Evolutionary conservation across 1,139 yeast species (phyloP), one percentile per base, ranked within the genome.

Genomic region (Petasospora rhodanensis): DNA sequence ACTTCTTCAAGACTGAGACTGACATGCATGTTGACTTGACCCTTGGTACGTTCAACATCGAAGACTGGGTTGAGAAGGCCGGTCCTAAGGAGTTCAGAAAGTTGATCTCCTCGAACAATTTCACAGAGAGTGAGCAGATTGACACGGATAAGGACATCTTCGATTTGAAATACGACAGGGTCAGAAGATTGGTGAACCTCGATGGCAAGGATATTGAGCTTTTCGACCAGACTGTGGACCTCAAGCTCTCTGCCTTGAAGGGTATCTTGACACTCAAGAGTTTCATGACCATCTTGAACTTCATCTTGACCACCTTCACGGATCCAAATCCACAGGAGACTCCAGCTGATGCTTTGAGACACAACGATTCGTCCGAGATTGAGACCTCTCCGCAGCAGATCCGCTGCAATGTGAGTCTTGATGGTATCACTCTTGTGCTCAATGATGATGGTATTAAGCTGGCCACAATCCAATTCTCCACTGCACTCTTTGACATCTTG

Each of bases 381-480:
- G 73, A 69, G 9, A 64, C 68, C 12, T 69, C 85, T 0, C 91
- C 93, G 0, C 85, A 81, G 42, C 80, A 76, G 47, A 80, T 86
- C 27, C 76, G 78, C 36, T 79, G 89, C 25, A 68, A 71, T 26
- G 68, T 91, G 14, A 72, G 71, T 29, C 64, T 91, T 52, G 86
- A 79, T 36, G 80, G 95, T 51, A 74, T 91, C 12, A 76, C 80
- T 16, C 55, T 86, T 39, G 76, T 84, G 5, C 63, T 93, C 29
- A 84, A 85, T 53, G 97, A 91, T 50, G 95, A 86, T 42, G 82
- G 91, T 4, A 67, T 79, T 27, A 80, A 83, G 45, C 58, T 93
- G 29, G 95, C 96, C 0, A 86, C 96, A 0, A 55, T 89, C 40
- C 72, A 75, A 34, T 63, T 93, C 34, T 79, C 86, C 35, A 74